Evolutionary conservation across 1,284 basidiomycete species (phyloP).

Genomic region (Trametes pubescens): DNA sequence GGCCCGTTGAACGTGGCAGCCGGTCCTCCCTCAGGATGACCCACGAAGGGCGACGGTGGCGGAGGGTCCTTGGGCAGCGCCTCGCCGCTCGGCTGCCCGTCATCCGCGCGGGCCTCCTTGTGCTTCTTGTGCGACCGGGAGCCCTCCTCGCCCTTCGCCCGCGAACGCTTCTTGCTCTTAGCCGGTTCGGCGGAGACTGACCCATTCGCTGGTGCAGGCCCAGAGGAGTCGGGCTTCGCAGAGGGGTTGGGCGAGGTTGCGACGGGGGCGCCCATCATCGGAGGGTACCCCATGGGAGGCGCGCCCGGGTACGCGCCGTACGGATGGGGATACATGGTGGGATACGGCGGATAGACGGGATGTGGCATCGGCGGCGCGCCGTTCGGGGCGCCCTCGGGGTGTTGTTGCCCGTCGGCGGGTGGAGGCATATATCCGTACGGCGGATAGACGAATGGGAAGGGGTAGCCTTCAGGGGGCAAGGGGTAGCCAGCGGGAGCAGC

Average conservation of each 20-base stretch:
- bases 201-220: constrained; percentile 24
- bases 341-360: constrained; percentile 41
- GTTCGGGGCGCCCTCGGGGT: constrained; percentile 33
- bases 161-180: constrained; percentile 38
- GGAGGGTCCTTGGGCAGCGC: constrained; percentile 24
- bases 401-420: constrained; percentile 50
- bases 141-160: constrained; percentile 41
- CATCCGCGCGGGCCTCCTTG: constrained; percentile 37
- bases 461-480: constrained; percentile 62
- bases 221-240: constrained; percentile 31
- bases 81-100: constrained; percentile 23
- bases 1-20: constrained; percentile 32
- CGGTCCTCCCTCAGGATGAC: constrained; percentile 18
- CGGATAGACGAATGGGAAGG: constrained; percentile 61
- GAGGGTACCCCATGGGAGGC: constrained; percentile 38
- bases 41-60: constrained; percentile 11
- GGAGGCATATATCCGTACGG: constrained; percentile 39
- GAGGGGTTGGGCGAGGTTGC: constrained; percentile 24
- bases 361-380: constrained; percentile 40
- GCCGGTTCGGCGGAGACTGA: constrained; percentile 23
- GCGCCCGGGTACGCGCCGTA: constrained; percentile 39
- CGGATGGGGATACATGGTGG: constrained; percentile 28
- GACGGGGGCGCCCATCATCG: constrained; percentile 30
- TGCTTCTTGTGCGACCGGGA: constrained; percentile 46
- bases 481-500: constrained; percentile 46